Percentiles rank a stretch among this genome's conserved stretches.
phyloP scores from a whole-genome alignment of 163 green algal genomes.

The Chlorella variabilis region DNA sequence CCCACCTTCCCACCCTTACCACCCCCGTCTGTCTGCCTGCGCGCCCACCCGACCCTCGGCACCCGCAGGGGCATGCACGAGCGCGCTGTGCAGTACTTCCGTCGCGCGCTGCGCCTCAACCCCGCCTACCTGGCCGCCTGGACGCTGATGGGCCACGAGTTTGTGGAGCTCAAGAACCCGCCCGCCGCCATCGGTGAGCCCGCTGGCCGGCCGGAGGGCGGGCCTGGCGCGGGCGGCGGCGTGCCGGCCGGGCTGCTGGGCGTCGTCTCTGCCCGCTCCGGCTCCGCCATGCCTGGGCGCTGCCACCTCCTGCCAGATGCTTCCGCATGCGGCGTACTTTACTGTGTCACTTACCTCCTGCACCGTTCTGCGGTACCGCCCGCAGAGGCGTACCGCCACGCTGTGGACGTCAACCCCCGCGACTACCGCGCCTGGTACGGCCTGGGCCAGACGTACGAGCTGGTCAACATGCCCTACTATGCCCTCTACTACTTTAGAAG shows the following conservation, averaged over 20 bases:
- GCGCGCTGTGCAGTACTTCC: conserved; percentile 69
- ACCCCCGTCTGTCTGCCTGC: background rate
- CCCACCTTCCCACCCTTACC: background rate
- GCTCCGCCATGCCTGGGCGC: too few relatives aligned
- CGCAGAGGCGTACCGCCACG: conserved; percentile 67
- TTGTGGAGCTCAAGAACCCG: conserved; percentile 98
- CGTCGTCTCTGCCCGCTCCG: too few relatives aligned
- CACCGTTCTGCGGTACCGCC: too few relatives aligned
- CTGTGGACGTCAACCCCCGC: conserved; percentile 85
- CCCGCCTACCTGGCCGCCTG: conserved; percentile 81
- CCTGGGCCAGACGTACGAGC: conserved; percentile 98
- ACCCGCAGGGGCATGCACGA: conserved; percentile 33
- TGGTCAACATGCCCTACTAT: conserved; percentile 95
- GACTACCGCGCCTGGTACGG: conserved; percentile 97
- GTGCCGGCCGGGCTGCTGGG: too few relatives aligned
- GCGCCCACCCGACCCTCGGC: background rate
- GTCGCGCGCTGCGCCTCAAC: conserved; percentile 89
- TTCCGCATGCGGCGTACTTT: too few relatives aligned
- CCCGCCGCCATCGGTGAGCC: conserved; percentile 86
- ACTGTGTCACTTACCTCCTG: too few relatives aligned
- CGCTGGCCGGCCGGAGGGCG: background rate
- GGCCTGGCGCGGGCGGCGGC: too few relatives aligned
- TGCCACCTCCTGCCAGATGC: too few relatives aligned
- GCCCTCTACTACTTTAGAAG: conserved; percentile 96
- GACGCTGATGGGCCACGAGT: conserved; percentile 97